Evolutionary conservation across 257 asterid species (phyloP), one percentile per base, ranked within the genome.

Genomic region (Salvia splendens): DNA sequence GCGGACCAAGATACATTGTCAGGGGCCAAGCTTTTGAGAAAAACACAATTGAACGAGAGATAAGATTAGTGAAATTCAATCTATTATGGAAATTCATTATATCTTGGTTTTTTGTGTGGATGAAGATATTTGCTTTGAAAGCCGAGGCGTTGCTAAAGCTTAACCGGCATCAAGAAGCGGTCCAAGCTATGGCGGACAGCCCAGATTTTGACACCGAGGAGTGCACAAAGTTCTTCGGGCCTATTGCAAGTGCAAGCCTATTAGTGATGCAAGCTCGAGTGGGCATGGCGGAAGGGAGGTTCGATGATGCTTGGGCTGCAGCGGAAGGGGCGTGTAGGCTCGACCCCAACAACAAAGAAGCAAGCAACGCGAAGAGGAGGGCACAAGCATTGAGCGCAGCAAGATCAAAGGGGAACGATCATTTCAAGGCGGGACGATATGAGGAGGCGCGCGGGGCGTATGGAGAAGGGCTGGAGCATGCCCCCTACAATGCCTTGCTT

Each of bases 81-180:
- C 30, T 24, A 24, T 2, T 24, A 24, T 24, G 30, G 30, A 1
- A 24, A 24, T 24, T 24, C 30, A 24, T 1, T 24, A 2, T 0
- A 24, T 24, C 30, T 24, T 24, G 30, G 2, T 24, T 24, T 24
- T 24, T 24, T 54, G 66, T 10, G 46, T 42, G 55, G 59, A 40
- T 42, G 12, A 61, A 90, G 97, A 83, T 90, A 81, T 81, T 83
- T 54, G 92, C 89, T 5, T 49, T 86, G 75, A 87, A 73, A 80
- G 86, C 96, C 5, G 97, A 87, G 82, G 97, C 96, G 1, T 78
- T 81, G 41, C 8, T 90, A 79, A 86, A 80, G 84, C 78, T 88
- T 38, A 83, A 83, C 56, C 81, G 77, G 78, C 90, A 83, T 63
- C 82, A 86, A 78, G 97, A 90, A 48, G 97, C 97, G 2, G 88